phyloP scores from a whole-genome alignment of 1,284 basidiomycete species.

The Cystobasidiaceae sp. region DNA sequence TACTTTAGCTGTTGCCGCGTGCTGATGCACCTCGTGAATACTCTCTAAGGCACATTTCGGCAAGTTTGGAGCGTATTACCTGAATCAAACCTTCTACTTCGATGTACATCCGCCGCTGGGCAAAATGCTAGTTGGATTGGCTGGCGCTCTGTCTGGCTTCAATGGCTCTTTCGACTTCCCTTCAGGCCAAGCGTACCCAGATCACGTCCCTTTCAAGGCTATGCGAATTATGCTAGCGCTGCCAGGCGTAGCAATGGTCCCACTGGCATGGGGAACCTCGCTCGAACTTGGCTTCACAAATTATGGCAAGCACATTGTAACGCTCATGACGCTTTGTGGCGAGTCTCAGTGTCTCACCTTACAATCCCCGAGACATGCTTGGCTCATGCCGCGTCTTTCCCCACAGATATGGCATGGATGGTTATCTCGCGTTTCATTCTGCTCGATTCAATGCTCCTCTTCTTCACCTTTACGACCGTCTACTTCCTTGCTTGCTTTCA shows the following conservation, averaged over 20 bases:
- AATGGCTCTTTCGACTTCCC: constrained; percentile 91
- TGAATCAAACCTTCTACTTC: constrained; percentile 93
- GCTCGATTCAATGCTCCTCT: constrained; percentile 93
- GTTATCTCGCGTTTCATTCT: constrained; percentile 96
- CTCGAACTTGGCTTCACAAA: constrained; percentile 90
- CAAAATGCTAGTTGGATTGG: constrained; percentile 96
- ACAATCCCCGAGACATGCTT: background rate
- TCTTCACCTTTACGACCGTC: constrained; percentile 95
- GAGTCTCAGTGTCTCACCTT: constrained; percentile 44
- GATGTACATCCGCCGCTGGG: constrained; percentile 97
- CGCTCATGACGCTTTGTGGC: constrained; percentile 92
- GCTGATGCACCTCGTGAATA: no score
- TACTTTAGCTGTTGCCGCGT: no score
- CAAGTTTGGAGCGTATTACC: constrained; percentile 92
- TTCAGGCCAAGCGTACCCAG: constrained; percentile 80
- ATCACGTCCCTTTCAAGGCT: constrained; percentile 78
- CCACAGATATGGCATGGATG: constrained; percentile 84
- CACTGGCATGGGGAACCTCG: constrained; percentile 91
- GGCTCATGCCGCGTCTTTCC: background rate
- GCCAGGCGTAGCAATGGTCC: constrained; percentile 93
- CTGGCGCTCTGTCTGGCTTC: constrained; percentile 84
- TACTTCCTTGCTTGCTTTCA: constrained; percentile 95
- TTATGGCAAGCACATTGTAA: constrained; percentile 83
- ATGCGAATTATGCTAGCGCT: constrained; percentile 93
- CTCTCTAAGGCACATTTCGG: constrained; percentile 93